Conservation (phyloP, 192 early-diverging fungal species). For the Coemansia erecta region DNA sequence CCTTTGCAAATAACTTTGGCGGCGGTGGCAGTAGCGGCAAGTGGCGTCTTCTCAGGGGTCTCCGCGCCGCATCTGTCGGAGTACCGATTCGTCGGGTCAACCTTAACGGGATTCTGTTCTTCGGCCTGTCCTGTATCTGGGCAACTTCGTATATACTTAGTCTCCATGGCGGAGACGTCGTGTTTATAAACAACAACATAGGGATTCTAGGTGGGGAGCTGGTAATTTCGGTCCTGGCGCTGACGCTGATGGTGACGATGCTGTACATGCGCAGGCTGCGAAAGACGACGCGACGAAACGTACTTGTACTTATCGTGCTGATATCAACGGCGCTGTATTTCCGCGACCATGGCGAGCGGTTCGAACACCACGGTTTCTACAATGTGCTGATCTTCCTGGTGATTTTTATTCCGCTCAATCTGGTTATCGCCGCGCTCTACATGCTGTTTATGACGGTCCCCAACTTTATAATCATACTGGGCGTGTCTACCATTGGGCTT, state of each 20-base stretch:
- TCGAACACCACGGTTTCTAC: constrained; percentile 43
- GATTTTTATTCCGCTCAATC: constrained; percentile 32
- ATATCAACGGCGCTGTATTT: constrained; percentile 26
- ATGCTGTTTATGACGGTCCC: constrained; percentile 2
- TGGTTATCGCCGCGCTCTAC: constrained; percentile 21
- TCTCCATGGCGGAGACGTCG: constrained; percentile 33
- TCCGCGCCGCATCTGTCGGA: too few relatives aligned
- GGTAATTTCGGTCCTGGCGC: constrained; percentile 28
- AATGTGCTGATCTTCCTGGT: constrained; percentile 46
- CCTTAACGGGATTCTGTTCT: neutral
- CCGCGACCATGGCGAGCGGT: constrained; percentile 46
- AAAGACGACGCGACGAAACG: constrained; percentile 4
- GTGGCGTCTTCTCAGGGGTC: too few relatives aligned
- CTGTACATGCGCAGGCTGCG: constrained; percentile 29
- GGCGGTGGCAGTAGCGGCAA: too few relatives aligned
- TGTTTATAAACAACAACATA: constrained; percentile 45
- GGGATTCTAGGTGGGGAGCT: constrained; percentile 32
- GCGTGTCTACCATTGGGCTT: constrained; percentile 7
- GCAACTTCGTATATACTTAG: constrained; percentile 1
- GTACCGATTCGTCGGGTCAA: constrained; percentile 14
- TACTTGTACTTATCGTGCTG: constrained; percentile 7
- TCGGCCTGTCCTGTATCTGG: constrained; percentile 7
- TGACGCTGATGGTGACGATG: constrained; percentile 24
- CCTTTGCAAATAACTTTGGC: neutral
- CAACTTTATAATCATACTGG: constrained; percentile 22